These are phyloP conservation scores for Pezicula neosporulosa DNA, from an alignment of 2,329 filamentous ascomycete genomes.

Conservation along the genomic window DNA sequence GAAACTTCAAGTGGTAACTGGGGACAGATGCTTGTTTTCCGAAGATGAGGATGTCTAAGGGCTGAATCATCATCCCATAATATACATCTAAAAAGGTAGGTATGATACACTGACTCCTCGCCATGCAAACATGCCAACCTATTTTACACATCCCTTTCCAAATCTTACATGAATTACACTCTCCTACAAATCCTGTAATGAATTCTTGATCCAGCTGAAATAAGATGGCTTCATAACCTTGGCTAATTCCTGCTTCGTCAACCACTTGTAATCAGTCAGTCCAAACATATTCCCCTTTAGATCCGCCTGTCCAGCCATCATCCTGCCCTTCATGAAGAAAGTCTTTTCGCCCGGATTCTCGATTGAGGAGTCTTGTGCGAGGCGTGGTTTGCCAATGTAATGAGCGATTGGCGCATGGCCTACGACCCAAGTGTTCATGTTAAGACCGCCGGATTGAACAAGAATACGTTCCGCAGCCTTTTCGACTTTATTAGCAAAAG, in stretches of 20 bases:
- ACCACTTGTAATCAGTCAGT: slow-evolving; percentile 84
- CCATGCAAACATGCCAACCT: no score
- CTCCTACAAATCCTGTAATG: slow-evolving; percentile 72
- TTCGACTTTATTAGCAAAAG: slow-evolving; percentile 3
- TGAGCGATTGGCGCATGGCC: slow-evolving; percentile 87
- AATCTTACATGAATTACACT: no score
- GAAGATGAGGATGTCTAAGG: no score
- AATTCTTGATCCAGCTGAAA: slow-evolving; percentile 73
- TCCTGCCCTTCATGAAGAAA: slow-evolving; percentile 94
- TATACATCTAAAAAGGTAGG: no score
- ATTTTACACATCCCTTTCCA: no score
- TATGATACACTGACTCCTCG: no score
- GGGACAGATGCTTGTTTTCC: no score
- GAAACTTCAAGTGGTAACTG: no score
- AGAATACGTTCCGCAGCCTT: slow-evolving; percentile 82
- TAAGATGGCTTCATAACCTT: slow-evolving; percentile 64
- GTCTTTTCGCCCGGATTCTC: slow-evolving; percentile 67
- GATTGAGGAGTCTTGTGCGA: slow-evolving; percentile 38
- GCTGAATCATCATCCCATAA: no score
- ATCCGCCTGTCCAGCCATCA: slow-evolving; percentile 94
- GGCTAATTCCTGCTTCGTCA: slow-evolving; percentile 84
- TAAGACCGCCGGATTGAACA: slow-evolving; percentile 72
- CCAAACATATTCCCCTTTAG: slow-evolving; percentile 68
- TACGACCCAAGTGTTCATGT: slow-evolving; percentile 99
- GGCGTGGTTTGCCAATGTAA: slow-evolving; percentile 53